phyloP scores from a whole-genome alignment of 805 yeast species.

The Teunomyces kruisii region DNA sequence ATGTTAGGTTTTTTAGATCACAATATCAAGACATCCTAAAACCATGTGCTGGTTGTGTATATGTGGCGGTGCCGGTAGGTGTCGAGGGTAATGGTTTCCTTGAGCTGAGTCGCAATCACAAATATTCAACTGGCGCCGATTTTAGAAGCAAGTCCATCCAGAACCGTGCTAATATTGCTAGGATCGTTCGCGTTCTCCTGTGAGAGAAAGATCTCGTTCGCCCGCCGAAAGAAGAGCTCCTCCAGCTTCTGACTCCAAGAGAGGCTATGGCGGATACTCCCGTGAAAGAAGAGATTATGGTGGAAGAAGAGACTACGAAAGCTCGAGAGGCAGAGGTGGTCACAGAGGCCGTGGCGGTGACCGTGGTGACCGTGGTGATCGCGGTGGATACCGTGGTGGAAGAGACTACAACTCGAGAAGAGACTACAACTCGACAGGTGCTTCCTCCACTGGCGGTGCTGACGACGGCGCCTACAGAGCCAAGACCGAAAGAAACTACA shows the following conservation, averaged over 20 bases:
- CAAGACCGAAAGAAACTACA: constrained; percentile 55
- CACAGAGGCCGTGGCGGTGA: constrained; percentile 18
- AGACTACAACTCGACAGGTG: constrained; percentile 18
- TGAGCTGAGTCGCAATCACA: not conserved
- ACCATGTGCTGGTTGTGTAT: not conserved
- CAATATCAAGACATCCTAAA: not conserved
- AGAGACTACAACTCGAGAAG: constrained; percentile 18
- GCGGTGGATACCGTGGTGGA: constrained; percentile 5
- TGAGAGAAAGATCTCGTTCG: constrained; percentile 18
- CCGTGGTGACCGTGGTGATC: constrained; percentile 9
- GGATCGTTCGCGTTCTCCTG: constrained; percentile 31
- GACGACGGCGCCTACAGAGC: constrained; percentile 31
- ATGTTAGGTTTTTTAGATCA: constrained; percentile 26
- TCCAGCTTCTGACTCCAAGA: not conserved
- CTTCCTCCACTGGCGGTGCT: constrained; percentile 23
- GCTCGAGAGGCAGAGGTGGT: constrained; percentile 16
- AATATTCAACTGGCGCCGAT: constrained; percentile 2
- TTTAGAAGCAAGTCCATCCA: constrained; percentile 1
- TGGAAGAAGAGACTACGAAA: constrained; percentile 4
- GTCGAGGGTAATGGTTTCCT: not conserved
- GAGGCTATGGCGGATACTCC: constrained; percentile 13
- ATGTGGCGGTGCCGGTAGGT: not conserved
- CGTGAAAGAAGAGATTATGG: constrained; percentile 6
- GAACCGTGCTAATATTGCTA: constrained; percentile 1
- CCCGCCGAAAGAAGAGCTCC: not conserved